Base-by-base conservation (phyloP, 2,329 filamentous ascomycete genomes). In the Aspergillus tanneri region DNA sequence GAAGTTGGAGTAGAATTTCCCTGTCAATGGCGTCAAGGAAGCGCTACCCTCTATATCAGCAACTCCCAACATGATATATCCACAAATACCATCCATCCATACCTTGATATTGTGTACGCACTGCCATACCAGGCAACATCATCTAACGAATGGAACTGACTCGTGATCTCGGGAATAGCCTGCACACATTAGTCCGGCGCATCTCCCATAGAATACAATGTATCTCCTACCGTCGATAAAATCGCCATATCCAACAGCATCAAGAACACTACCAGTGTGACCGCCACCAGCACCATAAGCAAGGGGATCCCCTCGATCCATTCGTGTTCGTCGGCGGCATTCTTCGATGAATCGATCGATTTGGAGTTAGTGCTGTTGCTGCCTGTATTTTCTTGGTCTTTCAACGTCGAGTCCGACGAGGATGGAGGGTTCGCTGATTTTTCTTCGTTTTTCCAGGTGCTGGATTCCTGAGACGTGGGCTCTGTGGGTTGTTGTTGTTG, bases 181-280 rank as follows among this genome's bases (percentile, higher is more conserved):
- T 71, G 19, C 6, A 9, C 3, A n/a, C n/a, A n/a, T n/a, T n/a
- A n/a, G n/a, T n/a, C n/a, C n/a, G n/a, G n/a, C n/a, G n/a, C n/a
- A 16, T 5, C 8, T 6, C 18, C 11, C 27, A 18, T 34, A 12
- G 9, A 12, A 12, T n/a, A 12, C 8, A 37, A 10, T 8, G 25
- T 22, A 6, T 12, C n/a, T 37, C 41, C 37, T 46, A 70, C 79
- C 4, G 79, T 82, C 7, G 72, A 68, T 44, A 82, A 70, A 42
- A 82, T 80, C 1, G 78, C 77, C 28, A 70, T 74, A 47, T 82
- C 79, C 3, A 82, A 53, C 51, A 80, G 55, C 62, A 77, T 72
- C 14, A 79, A 54, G 49, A 79, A 79, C 11, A 70, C 68, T 6
- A 69, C 71, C 3, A 75, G 51, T 0, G 73, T 75, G 11, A 79